Evolutionary conservation across 2,329 filamentous ascomycete species (phyloP).

Genomic region (Leptographium radiaticola): DNA sequence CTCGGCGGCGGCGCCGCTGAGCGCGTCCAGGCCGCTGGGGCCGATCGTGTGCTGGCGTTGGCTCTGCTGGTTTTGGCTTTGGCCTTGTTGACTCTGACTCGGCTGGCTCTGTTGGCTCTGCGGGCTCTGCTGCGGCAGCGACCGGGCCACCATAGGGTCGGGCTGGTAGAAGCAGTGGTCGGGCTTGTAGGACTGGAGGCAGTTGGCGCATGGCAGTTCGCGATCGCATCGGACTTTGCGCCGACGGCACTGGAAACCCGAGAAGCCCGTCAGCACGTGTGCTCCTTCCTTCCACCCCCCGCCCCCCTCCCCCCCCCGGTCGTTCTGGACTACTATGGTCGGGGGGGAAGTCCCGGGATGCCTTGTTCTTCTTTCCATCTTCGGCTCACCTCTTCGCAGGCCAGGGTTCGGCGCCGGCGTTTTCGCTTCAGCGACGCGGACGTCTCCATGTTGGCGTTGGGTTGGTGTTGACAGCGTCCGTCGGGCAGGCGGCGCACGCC

Average conservation of each 20-base stretch:
- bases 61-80: neutral
- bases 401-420: slow-evolving; percentile 16
- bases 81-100: neutral
- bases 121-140: slow-evolving; percentile 1
- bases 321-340: no score
- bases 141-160: slow-evolving; percentile 8
- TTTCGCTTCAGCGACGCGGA: slow-evolving; percentile 9
- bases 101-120: neutral
- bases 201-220: slow-evolving; percentile 27
- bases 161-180: slow-evolving; percentile 12
- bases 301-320: no score
- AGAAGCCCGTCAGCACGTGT: neutral
- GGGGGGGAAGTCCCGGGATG: no score
- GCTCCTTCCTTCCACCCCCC: neutral
- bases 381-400: slow-evolving; percentile 21
- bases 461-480: no score
- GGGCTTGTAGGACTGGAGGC: slow-evolving; percentile 19
- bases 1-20: neutral
- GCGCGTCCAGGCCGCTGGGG: neutral
- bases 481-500: neutral
- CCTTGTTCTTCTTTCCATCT: neutral
- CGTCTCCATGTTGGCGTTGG: neutral
- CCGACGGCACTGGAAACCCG: slow-evolving; percentile 20
- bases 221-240: slow-evolving; percentile 32
- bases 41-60: neutral